Evolutionary conservation across 2,329 filamentous ascomycete genomes (phyloP), one percentile per base, ranked within the genome.

Genomic region (Tolypocladium sp.): DNA sequence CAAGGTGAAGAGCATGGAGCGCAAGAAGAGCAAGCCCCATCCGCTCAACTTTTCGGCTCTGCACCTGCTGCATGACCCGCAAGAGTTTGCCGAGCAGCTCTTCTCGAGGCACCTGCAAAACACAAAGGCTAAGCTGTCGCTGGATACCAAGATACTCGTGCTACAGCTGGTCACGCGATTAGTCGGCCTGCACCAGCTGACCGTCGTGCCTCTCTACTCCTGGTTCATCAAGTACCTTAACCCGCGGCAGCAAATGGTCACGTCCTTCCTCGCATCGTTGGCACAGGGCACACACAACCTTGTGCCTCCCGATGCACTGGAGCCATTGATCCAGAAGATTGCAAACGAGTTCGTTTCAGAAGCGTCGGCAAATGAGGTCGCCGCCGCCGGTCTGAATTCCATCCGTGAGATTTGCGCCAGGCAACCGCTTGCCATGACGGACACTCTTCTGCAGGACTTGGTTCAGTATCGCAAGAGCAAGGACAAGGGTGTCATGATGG

Each of bases 401-500:
- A 97, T 99, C 64, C 86, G 94, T 56, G 94, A 99, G 70, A 90
- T 99, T 33, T 97, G 93, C 73, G 88, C 87, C 3, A 84, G 94
- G 63, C 94, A 99, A 69, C 93, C 94, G 1, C 78, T 97, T n/a
- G 92, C 92, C 7, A 97, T 99, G 90, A 92, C 86, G 57, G 92
- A 97, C 64, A 96, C 92, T 0, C 77, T 99, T n/a, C 77, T 99
- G 37, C 93, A 99, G 72, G 94, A 99, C 78, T 77, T 99, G 57
- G 92, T 97, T 12, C 89, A 94, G 78, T 97, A 99, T 76, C 85
- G 91, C 61, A 96, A 95, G 79, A 96, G 91, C 70, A 99, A 99
- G 71, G 94, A 99, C 70, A 99, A 97, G 79, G 92, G 93, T 61
- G 90, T 94, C n/a, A 92, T 96, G 84, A 97, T 99, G 94, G 94